Evolutionary conservation across 495 filamentous ascomycete genomes (phyloP).

Genomic region (Xylaria intraflava): DNA sequence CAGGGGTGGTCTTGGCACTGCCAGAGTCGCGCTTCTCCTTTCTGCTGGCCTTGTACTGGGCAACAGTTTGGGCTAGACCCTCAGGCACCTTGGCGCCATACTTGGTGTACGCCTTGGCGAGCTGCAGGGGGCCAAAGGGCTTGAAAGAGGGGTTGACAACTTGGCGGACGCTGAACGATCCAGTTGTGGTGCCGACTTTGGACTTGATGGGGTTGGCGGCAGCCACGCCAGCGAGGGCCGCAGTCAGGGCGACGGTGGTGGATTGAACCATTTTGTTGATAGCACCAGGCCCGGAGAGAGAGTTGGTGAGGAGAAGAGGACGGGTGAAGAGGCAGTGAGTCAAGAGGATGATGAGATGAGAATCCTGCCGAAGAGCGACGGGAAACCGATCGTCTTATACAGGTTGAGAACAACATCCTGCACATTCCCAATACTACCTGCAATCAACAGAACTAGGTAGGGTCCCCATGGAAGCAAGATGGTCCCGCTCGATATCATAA

Average conservation of each 20-base stretch:
- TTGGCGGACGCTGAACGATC: slow-evolving; percentile 45
- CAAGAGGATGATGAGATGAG: not conserved
- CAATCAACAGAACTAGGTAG: not conserved
- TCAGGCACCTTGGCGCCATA: slow-evolving; percentile 40
- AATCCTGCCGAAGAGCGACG: not conserved
- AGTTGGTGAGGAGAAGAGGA: too few relatives aligned
- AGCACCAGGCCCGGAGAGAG: not conserved
- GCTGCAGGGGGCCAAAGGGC: slow-evolving; percentile 41
- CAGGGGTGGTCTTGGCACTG: slow-evolving; percentile 46
- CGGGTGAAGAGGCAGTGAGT: not conserved
- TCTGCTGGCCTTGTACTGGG: slow-evolving; percentile 15
- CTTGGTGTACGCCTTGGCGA: slow-evolving; percentile 54
- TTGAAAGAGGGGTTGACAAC: slow-evolving; percentile 44
- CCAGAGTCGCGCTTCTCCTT: slow-evolving; percentile 34
- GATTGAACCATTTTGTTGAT: not conserved
- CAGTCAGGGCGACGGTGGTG: not conserved
- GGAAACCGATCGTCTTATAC: not conserved
- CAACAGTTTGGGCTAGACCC: slow-evolving; percentile 32
- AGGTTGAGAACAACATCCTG: not conserved
- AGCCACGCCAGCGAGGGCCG: not conserved
- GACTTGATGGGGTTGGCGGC: not conserved
- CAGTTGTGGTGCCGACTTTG: not conserved
- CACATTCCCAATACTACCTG: not conserved
- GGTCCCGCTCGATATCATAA: not conserved
- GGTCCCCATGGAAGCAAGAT: not conserved